Base-by-base conservation (phyloP, 2,329 filamentous ascomycete genomes). In the Aspergillus japonicus region DNA sequence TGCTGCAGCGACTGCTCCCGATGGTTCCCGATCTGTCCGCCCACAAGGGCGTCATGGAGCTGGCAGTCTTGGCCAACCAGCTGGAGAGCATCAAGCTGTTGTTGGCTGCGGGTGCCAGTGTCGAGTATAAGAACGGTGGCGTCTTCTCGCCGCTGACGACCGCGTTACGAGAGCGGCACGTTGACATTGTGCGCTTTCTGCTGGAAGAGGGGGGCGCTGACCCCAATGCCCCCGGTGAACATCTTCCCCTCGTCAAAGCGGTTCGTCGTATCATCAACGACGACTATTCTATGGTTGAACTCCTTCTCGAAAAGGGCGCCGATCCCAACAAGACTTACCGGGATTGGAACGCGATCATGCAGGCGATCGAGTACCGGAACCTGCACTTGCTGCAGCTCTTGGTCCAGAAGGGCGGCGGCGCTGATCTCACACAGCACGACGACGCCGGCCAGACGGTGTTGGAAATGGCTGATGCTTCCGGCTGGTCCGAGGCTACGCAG, bases 81-180 rank as follows among this genome's bases (percentile, higher is more conserved):
- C 80, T 90, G 14, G 86, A 89, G 61, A 87, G 83, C 39, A 81
- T 90, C 73, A 88, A 88, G 74, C 75, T 89, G 50, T 81, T 90
- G 35, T 78, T 90, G 16, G 80, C 78, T 16, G 85, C 87, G 0
- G 88, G 88, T 14, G 84, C 89, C 19, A 87, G 82, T 47, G 86
- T 89, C 57, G 87, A 90, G 71, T 88, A 89, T 75, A 87, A 87
- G 75, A 90, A 88, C 68, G 87, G 87, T 21, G 88, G 88, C 56
- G 88, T 90, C 52, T 91, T 90, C 77, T 89, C 86, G 0, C 85
- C 87, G 0, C 80, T 90, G 4, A 90, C 87, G 0, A 88, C 86
- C 0, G 86, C 86, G 8, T 85, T 89, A 58, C 85, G 87, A 12
- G 87, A 90, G 72, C 78, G 84, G 26, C 81, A 81, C 65, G 83